Evolutionary conservation across 129 eudicot species (phyloP), one percentile per base, ranked within the genome.

Genomic region (Centaurea solstitialis): DNA sequence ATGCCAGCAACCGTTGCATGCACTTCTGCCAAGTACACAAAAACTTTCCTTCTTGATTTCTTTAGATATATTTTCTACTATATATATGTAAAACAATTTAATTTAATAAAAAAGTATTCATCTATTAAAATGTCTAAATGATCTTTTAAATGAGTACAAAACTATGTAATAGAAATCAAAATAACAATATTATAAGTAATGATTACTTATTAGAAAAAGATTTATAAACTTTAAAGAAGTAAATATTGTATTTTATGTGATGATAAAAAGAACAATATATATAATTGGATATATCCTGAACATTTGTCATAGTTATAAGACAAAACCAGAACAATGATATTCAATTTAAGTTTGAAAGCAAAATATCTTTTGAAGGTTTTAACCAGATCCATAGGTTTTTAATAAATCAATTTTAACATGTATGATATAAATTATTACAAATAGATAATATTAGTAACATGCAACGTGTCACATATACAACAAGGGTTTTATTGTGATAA

Each of bases 1-100:
- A 57, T 57, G 65, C 65, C 65, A 57, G 65, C 65, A 57, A 57
- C 65, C 65, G 9, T 57, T 57, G 65, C 65, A 57, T 57, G 65
- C 65, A 57, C 22, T 17, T 57, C 65, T 57, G 18, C 65, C 9
- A 57, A 53, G 64, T 53, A 53, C 64, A 17, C 20, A 1, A 53
- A 53, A 53, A 17, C 65, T 57, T 0, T 47, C 1, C 2, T 26
- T 26, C 30, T 26, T 26, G 30, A 26, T 26, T 26, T 26, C 30
- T 26, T 26, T 26, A 26, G 1, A 26, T 26, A 26, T 26, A 26
- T 26, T 26, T 26, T 26, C 30, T 26, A 26, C 30, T 45, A 45
- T 47, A 45, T 47, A 3, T 47, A 15, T 4, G 62, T 50, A 15
- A 50, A 50, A 50, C 62, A 53, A 57, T 17, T 57, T 17, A 17